Base-by-base conservation (phyloP, 2,329 filamentous ascomycete genomes). In the Scedosporium minutisporum region DNA sequence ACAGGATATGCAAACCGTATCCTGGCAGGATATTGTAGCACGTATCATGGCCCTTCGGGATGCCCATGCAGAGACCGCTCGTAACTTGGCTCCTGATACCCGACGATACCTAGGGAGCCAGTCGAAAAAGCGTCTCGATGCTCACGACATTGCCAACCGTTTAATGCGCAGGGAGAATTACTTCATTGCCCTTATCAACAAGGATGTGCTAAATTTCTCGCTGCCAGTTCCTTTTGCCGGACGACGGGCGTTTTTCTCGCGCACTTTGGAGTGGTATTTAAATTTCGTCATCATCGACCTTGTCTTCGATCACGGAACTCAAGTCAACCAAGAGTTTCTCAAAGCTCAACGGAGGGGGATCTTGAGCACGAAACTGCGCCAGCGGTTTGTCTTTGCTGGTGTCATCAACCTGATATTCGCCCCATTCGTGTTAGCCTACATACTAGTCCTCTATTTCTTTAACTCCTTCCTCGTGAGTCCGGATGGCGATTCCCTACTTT, bases 111-210 rank as follows among this genome's bases (percentile, higher is more conserved):
- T 93, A 65, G 89, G 90, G 57, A 92, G 87, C 64, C 91, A 96
- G 71, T 96, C 91, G 23, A 96, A 97, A 73, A 91, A 97, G 75
- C 84, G 93, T 65, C 87, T 99, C 68, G 95, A 97, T 74, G 95
- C 95, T 10, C 91, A 97, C 69, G 95, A 97, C 70, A 97, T 99
- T 72, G 95, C 95, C 6, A 99, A 97, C 71, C 86, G 95, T 38
- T 77, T 99, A 57, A 97, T 99, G 95, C 88, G 95, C 64, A 89
- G 91, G 70, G 93, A 97, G 66, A 99, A 99, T 70, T 99, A 97
- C 69, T 84, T 97, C 65, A 97, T 99, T 69, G 95, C 95, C 4
- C 81, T 99, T 69, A 91, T 97, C 77, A 99, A 99, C 79, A 97
- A 99, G 74, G 95, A 97, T 65, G 85, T 97, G 44, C 76, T 99